Evolutionary conservation across 768 basidiomycete genomes (phyloP), one percentile per base, ranked within the genome.

Genomic region (Amanita fuliginea): DNA sequence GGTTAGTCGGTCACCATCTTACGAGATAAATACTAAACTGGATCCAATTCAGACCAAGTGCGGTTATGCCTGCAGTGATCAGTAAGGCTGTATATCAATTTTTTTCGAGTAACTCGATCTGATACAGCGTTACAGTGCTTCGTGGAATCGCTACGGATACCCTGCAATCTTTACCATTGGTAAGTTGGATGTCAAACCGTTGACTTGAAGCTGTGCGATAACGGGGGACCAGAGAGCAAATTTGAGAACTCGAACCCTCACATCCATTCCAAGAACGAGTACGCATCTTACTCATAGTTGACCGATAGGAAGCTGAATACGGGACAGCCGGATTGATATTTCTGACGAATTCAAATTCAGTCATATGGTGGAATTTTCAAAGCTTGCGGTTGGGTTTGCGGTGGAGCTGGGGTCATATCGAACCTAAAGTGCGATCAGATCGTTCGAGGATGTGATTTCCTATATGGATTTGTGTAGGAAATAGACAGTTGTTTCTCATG

Each of bases 61-160:
- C 68, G 90, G 87, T 32, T 95, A 96, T 60, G 91, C 90, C 46
- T 96, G 92, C 73, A 89, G 86, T 56, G 92, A 95, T 65, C 91
- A 94, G 86, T 90, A 62, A 65, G 67, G 39, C 53, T 53, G 34
- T 44, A 57, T 55, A 34, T 3, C 22, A 24, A 44, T 53, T 59
- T 54, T n/a, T 10, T 63, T 60, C 49, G 53, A 56, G 54, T 3
- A 2, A 16, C 57, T 57, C 54, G 59, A 60, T 56, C 61, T 66
- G 52, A 60, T 30, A 4, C 8, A 24, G 21, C 6, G 7, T 40
- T 56, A 44, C 55, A 71, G 74, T 59, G 89, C 89, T 57, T 87
- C 87, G 28, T 93, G 88, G 88, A 66, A 65, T 49, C 87, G 84
- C 69, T 88, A 85, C 44, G 90, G 92, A 52, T 94, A 90, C 60